phyloP scores from a whole-genome alignment of 495 filamentous ascomycete genomes.

The Aspergillus haitiensis region DNA sequence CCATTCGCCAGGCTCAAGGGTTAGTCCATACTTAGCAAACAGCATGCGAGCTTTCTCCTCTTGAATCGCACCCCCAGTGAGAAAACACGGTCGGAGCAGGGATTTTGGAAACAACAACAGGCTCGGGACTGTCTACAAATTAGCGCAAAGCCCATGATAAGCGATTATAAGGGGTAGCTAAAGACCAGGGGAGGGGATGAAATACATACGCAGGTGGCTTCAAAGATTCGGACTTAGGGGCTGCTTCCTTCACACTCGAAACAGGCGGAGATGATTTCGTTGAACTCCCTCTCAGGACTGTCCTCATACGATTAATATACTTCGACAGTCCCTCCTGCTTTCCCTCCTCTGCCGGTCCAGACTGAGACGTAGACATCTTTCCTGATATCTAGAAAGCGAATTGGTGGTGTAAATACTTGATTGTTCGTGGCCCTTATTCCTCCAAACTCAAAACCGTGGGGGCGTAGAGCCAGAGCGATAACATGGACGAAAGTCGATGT shows the following conservation, averaged over 20 bases:
- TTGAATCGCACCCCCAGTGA: slow-evolving; percentile 45
- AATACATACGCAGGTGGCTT: slow-evolving; percentile 34
- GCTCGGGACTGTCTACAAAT: slow-evolving; percentile 21
- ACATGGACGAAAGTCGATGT: background rate
- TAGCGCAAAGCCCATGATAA: slow-evolving; percentile 14
- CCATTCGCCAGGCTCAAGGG: slow-evolving; percentile 70
- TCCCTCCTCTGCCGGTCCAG: slow-evolving; percentile 32
- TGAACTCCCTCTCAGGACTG: slow-evolving; percentile 56
- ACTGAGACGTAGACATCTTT: slow-evolving; percentile 33
- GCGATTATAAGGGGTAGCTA: slow-evolving; percentile 3
- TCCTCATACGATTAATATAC: slow-evolving; percentile 63
- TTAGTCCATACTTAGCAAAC: slow-evolving; percentile 73
- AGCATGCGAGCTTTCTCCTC: slow-evolving; percentile 69
- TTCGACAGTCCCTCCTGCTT: slow-evolving; percentile 65
- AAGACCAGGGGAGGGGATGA: slow-evolving; percentile 20
- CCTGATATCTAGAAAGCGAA: background rate
- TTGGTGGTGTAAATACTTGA: background rate
- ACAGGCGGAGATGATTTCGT: slow-evolving; percentile 44
- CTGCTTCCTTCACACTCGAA: slow-evolving; percentile 19
- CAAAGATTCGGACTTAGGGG: slow-evolving; percentile 20
- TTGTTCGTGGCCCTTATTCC: background rate
- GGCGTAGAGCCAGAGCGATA: background rate
- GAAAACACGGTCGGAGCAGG: slow-evolving; percentile 30
- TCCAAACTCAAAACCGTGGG: slow-evolving; percentile 1
- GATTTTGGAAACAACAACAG: slow-evolving; percentile 12